Conservation (phyloP, 768 basidiomycete genomes). For the Suillus placidus region DNA sequence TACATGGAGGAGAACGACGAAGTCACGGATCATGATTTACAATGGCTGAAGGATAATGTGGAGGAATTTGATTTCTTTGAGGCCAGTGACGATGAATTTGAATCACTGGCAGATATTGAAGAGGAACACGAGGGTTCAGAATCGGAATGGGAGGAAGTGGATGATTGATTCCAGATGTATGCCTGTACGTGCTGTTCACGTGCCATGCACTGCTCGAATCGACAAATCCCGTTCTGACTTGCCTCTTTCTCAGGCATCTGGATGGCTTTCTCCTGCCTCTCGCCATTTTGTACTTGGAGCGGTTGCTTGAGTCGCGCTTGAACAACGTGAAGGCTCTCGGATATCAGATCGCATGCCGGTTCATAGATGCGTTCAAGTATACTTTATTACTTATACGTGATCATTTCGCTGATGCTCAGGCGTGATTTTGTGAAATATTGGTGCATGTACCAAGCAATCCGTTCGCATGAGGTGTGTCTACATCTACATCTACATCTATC, state of each 20-base stretch:
- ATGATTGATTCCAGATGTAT: constrained; percentile 4
- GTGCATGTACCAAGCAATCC: neutral
- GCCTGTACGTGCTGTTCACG: neutral
- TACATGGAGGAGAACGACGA: constrained; percentile 48
- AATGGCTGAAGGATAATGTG: constrained; percentile 55
- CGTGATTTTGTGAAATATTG: neutral
- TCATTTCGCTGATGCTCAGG: neutral
- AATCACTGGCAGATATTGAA: constrained; percentile 25
- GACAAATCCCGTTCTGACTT: neutral
- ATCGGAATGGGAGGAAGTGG: constrained; percentile 12
- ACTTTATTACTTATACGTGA: constrained; percentile 4
- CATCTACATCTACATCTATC: too few relatives aligned
- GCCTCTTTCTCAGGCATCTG: neutral
- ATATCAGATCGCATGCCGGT: neutral
- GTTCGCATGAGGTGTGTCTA: neutral
- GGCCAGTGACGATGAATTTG: constrained; percentile 50
- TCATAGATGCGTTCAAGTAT: constrained; percentile 3
- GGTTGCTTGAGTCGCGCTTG: neutral
- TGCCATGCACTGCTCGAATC: neutral
- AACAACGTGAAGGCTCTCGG: neutral
- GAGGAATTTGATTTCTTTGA: constrained; percentile 60
- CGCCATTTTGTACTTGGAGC: neutral
- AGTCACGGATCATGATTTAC: constrained; percentile 43
- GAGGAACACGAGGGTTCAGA: constrained; percentile 16
- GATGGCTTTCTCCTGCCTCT: neutral